Evolutionary conservation across 495 filamentous ascomycete genomes (phyloP).

Genomic region (Penicillium taxi): DNA sequence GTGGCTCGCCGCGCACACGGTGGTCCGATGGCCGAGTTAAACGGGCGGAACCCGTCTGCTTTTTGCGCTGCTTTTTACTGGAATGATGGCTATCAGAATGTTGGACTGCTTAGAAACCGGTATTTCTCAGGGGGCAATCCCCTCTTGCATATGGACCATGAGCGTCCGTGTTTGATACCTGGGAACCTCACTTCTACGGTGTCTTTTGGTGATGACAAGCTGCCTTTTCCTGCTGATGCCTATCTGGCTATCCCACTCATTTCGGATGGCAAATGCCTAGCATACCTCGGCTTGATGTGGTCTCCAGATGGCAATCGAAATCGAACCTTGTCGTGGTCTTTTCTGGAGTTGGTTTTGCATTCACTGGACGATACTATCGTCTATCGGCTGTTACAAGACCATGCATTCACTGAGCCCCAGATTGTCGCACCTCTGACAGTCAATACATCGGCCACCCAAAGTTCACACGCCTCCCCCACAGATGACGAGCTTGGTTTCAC

Average conservation of each 20-base stretch:
- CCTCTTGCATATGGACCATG: conserved; percentile 63
- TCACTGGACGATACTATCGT: conserved; percentile 68
- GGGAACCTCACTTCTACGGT: conserved; percentile 52
- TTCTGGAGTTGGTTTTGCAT: conserved; percentile 65
- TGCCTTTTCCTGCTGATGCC: conserved; percentile 56
- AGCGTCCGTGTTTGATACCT: conserved; percentile 66
- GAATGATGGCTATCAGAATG: conserved; percentile 52
- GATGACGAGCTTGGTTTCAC: conserved; percentile 28
- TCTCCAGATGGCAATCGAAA: conserved; percentile 50
- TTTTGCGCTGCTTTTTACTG: conserved; percentile 63
- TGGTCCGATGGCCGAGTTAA: conserved; percentile 35
- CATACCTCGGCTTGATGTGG: conserved; percentile 73
- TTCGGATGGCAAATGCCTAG: conserved; percentile 60
- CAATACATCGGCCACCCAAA: conserved; percentile 30
- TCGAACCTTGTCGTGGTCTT: conserved; percentile 57
- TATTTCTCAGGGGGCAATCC: conserved; percentile 59
- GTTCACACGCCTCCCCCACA: conserved; percentile 12
- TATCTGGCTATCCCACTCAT: conserved; percentile 69
- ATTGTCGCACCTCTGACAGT: conserved; percentile 3
- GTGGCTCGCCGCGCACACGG: conserved; percentile 57
- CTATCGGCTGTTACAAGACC: conserved; percentile 37
- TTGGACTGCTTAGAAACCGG: conserved; percentile 49
- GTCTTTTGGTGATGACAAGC: conserved; percentile 51
- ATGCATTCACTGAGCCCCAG: conserved; percentile 7
- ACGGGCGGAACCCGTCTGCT: conserved; percentile 46